Evolutionary conservation across 2,329 filamentous ascomycete genomes (phyloP).

Genomic region (Periconia digitata): DNA sequence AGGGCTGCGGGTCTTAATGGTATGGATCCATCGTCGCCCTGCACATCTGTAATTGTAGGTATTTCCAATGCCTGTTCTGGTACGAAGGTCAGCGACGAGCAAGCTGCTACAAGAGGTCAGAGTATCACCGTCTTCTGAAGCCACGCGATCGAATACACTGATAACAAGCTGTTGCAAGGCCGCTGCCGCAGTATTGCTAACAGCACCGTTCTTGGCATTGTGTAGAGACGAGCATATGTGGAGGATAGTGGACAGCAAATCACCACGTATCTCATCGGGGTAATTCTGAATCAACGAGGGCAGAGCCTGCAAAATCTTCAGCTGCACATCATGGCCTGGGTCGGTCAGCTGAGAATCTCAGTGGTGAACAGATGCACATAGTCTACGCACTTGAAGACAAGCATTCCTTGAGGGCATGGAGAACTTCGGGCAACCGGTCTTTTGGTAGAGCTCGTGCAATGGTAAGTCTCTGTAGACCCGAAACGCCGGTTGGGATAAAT

Average conservation of each 20-base stretch:
- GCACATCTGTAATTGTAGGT: conserved; percentile 66
- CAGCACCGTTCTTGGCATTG: conserved; percentile 86
- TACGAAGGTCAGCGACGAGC: background rate
- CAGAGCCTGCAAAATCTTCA: conserved; percentile 91
- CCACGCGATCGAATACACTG: conserved; percentile 89
- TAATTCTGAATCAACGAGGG: conserved; percentile 92
- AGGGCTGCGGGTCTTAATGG: conserved; percentile 74
- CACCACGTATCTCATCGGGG: conserved; percentile 74
- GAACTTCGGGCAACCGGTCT: conserved; percentile 77
- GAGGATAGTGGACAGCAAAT: conserved; percentile 77
- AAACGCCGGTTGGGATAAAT: conserved; percentile 82
- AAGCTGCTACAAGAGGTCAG: background rate
- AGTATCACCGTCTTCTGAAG: conserved; percentile 71
- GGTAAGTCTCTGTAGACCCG: conserved; percentile 86
- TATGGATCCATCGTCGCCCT: conserved; percentile 64
- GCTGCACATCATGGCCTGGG: conserved; percentile 77
- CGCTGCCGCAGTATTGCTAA: conserved; percentile 95
- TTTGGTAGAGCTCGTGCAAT: conserved; percentile 78
- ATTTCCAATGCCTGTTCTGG: conserved; percentile 51
- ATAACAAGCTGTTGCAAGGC: conserved; percentile 93
- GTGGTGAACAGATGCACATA: background rate
- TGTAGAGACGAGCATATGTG: conserved; percentile 93
- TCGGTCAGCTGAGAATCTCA: conserved; percentile 13
- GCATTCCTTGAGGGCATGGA: conserved; percentile 85
- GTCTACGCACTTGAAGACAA: conserved; percentile 63